These are phyloP conservation scores for Zymoseptoria passerinii DNA, from an alignment of 2,329 filamentous ascomycete genomes.

Conservation along the genomic window DNA sequence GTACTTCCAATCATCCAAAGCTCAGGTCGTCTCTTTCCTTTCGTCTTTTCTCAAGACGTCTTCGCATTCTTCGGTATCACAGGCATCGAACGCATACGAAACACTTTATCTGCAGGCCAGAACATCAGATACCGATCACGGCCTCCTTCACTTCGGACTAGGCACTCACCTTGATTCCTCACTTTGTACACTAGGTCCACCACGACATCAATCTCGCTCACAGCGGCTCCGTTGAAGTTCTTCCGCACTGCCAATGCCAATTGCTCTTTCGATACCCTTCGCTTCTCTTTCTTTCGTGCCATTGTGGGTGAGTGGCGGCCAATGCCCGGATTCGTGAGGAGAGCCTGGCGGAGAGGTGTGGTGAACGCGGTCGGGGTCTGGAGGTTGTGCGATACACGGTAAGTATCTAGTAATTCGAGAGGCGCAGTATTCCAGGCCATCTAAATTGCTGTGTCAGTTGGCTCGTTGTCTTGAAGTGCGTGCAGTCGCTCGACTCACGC, in stretches of 20 bases:
- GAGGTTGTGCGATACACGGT: slow-evolving; percentile 66
- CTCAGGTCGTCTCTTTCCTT: not conserved
- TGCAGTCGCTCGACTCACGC: not conserved
- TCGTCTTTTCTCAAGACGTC: not conserved
- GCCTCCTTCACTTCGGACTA: not conserved
- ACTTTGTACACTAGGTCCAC: slow-evolving; percentile 71
- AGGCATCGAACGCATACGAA: slow-evolving; percentile 38
- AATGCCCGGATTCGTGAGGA: slow-evolving; percentile 45
- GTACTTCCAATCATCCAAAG: not conserved
- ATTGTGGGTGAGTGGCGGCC: slow-evolving; percentile 69
- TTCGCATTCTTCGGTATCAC: slow-evolving; percentile 15
- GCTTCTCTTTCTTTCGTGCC: slow-evolving; percentile 55
- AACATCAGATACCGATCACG: slow-evolving; percentile 4
- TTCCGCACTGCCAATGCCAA: slow-evolving; percentile 66
- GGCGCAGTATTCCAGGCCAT: slow-evolving; percentile 62
- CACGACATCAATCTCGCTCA: slow-evolving; percentile 75
- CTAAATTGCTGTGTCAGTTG: slow-evolving; percentile 24
- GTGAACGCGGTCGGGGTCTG: slow-evolving; percentile 62
- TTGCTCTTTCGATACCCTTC: slow-evolving; percentile 63
- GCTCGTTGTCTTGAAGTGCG: not conserved
- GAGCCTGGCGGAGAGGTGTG: slow-evolving; percentile 41
- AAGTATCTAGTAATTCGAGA: slow-evolving; percentile 60
- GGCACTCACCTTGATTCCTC: slow-evolving; percentile 45
- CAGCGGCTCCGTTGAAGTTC: slow-evolving; percentile 72
- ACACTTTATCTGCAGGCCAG: slow-evolving; percentile 36